Percentiles rank a stretch among this genome's conserved stretches.
Conservation (phyloP, 306 rosid species). For the Elaeagnus macrophylla region DNA sequence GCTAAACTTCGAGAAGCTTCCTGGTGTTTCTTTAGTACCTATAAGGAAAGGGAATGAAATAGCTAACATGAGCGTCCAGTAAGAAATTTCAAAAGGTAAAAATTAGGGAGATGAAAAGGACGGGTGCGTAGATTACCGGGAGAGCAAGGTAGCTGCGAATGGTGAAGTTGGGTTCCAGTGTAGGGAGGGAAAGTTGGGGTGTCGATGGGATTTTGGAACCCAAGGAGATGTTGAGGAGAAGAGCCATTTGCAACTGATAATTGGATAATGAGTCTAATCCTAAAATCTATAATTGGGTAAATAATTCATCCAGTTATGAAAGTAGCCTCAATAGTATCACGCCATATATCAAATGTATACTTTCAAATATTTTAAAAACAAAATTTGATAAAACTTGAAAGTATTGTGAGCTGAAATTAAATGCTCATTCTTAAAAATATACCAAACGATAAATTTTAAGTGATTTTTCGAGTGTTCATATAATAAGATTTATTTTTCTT, state of each 20-base stretch:
- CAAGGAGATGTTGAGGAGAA: conserved; percentile 47
- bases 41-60: conserved; percentile 5
- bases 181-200: conserved; percentile 13
- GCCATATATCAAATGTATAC: no score
- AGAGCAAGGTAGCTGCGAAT: conserved; percentile 18
- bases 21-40: conserved; percentile 17
- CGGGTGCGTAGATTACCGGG: conserved; percentile 17
- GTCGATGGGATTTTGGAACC: conserved; percentile 33
- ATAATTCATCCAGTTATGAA: no score
- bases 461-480: no score
- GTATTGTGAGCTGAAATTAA: no score
- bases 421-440: no score
- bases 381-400: no score
- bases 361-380: no score
- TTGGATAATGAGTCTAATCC: no score
- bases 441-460: no score
- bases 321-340: no score
- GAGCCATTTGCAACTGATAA: conserved; percentile 46
- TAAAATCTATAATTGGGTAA: no score
- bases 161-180: background rate
- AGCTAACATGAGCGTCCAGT: background rate
- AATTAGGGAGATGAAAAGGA: background rate
- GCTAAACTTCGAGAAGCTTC: conserved; percentile 28
- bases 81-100: background rate
- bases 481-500: no score